These are phyloP conservation scores for Kuraishia floccosa DNA, from an alignment of 805 yeast species.

Conservation along the genomic window DNA sequence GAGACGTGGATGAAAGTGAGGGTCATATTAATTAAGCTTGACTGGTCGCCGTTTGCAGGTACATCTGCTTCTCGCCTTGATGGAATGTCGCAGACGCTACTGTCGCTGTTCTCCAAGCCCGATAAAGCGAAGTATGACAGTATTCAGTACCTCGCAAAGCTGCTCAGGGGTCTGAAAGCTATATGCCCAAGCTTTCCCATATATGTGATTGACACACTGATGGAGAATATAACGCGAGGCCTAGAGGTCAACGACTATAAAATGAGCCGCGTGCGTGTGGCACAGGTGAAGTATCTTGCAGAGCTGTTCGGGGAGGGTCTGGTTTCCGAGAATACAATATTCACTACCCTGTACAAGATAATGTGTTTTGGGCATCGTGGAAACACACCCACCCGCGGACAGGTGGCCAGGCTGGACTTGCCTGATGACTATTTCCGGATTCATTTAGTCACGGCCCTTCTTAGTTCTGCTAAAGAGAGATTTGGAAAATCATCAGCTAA, in stretches of 20 bases:
- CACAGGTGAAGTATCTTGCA: slow-evolving; percentile 49
- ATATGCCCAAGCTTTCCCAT: slow-evolving; percentile 28
- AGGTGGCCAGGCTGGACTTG: slow-evolving; percentile 35
- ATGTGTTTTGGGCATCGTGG: slow-evolving; percentile 55
- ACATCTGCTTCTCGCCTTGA: no score
- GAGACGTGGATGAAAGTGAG: slow-evolving; percentile 20
- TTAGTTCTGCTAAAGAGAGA: slow-evolving; percentile 17
- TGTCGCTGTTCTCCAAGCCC: slow-evolving; percentile 42
- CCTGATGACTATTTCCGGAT: slow-evolving; percentile 66
- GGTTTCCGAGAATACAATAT: slow-evolving; percentile 31
- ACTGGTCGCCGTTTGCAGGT: slow-evolving; percentile 38
- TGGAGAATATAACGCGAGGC: slow-evolving; percentile 57
- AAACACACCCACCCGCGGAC: slow-evolving; percentile 39
- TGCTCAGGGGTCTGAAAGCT: slow-evolving; percentile 25
- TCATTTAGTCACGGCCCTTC: slow-evolving; percentile 34
- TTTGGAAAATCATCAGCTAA: slow-evolving; percentile 7
- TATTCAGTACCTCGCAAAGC: slow-evolving; percentile 33
- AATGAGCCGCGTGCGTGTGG: slow-evolving; percentile 45
- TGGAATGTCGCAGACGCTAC: slow-evolving; percentile 16
- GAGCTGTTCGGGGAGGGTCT: slow-evolving; percentile 40
- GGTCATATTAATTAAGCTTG: slow-evolving; percentile 25
- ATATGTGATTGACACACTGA: slow-evolving; percentile 43
- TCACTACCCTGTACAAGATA: slow-evolving; percentile 43
- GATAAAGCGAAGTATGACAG: slow-evolving; percentile 50
- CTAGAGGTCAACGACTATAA: slow-evolving; percentile 54